phyloP scores from a whole-genome alignment of 2,329 filamentous ascomycete genomes.

The Colletotrichum sp. region DNA sequence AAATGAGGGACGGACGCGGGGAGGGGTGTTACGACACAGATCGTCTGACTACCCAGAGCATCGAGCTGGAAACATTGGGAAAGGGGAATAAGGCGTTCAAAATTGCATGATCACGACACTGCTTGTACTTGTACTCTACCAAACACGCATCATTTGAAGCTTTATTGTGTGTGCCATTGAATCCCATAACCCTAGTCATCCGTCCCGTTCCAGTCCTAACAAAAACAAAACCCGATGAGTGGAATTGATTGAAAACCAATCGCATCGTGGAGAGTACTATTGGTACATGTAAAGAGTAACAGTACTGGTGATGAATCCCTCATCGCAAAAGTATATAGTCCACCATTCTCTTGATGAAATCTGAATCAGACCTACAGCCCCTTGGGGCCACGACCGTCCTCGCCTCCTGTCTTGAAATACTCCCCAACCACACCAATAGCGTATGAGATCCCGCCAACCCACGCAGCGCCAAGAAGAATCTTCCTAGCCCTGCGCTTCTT shows the following conservation, averaged over 20 bases:
- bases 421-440: slow-evolving; percentile 64
- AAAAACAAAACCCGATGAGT: not conserved
- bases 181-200: not conserved
- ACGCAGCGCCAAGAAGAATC: slow-evolving; percentile 57
- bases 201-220: not conserved
- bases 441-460: slow-evolving; percentile 62
- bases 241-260: not conserved
- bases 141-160: not conserved
- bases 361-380: not conserved
- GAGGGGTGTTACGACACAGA: not conserved
- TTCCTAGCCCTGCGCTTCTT: slow-evolving; percentile 50
- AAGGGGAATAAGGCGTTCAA: not conserved
- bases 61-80: not conserved
- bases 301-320: not conserved
- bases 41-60: not conserved
- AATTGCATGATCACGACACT: not conserved
- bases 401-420: slow-evolving; percentile 55
- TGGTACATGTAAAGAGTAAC: not conserved
- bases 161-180: not conserved
- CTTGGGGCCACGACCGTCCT: slow-evolving; percentile 42
- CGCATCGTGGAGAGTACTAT: not conserved
- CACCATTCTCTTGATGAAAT: too few species aligned
- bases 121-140: not conserved
- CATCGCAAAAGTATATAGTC: not conserved
- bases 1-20: too few species aligned